Conservation (phyloP, 2,329 filamentous ascomycete species). For the Westerdykella sp. region DNA sequence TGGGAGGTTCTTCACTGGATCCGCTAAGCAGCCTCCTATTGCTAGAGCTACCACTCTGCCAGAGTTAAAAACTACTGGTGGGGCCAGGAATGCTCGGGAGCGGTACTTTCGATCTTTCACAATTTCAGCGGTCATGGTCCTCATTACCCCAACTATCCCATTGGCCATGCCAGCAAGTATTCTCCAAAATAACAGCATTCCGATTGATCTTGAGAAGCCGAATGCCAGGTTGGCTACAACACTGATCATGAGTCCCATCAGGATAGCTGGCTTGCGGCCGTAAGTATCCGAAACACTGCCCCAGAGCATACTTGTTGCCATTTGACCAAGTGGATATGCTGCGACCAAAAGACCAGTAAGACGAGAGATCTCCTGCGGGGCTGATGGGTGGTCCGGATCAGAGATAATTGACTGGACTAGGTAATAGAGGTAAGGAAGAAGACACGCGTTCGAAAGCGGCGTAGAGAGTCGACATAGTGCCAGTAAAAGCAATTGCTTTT, state of each 20-base stretch:
- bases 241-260: constrained; percentile 68
- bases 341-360: constrained; percentile 72
- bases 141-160: constrained; percentile 66
- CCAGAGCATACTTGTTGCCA: constrained; percentile 75
- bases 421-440: constrained; percentile 70
- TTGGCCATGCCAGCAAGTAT: constrained; percentile 61
- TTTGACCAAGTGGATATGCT: constrained; percentile 73
- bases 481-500: constrained; percentile 68
- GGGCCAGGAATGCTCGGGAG: constrained; percentile 49
- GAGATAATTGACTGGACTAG: constrained; percentile 65
- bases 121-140: constrained; percentile 66
- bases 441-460: constrained; percentile 64
- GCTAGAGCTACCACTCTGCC: constrained; percentile 39
- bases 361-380: constrained; percentile 57
- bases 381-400: constrained; percentile 43
- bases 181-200: constrained; percentile 57
- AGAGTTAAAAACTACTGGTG: constrained; percentile 61
- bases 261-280: constrained; percentile 68
- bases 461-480: constrained; percentile 73
- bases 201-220: constrained; percentile 59
- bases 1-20: constrained; percentile 56
- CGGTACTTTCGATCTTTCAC: constrained; percentile 58
- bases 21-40: constrained; percentile 58
- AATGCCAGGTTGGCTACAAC: constrained; percentile 59
- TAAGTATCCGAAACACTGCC: constrained; percentile 59